A percentile compares a stretch with the other conserved stretches of the same genome.
Evolutionary conservation across 805 yeast species (phyloP).

Genomic region (Metschnikowia dekortorum): DNA sequence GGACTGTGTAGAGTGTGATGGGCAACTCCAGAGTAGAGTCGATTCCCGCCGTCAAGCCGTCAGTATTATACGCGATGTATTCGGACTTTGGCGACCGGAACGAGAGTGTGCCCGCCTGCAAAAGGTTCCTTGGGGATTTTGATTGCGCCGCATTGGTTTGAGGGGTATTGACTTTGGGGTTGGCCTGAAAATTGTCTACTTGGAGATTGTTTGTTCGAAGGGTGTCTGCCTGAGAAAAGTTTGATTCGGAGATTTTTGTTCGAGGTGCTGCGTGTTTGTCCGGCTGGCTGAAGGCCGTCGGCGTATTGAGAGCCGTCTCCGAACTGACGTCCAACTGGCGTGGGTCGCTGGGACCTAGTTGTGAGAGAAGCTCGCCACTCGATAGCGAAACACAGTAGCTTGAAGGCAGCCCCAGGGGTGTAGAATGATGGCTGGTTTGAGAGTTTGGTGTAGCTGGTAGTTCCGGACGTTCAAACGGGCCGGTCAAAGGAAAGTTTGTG

Average conservation of each 20-base stretch:
- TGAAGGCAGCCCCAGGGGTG: background rate
- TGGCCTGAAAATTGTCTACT: too few species aligned
- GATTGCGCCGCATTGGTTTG: too few species aligned
- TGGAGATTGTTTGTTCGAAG: background rate
- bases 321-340: background rate
- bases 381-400: conserved; percentile 13
- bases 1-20: conserved; percentile 27
- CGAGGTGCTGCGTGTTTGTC: too few species aligned
- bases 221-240: too few species aligned
- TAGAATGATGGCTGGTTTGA: background rate
- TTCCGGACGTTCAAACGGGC: background rate
- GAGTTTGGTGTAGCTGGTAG: background rate
- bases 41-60: conserved; percentile 25
- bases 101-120: too few species aligned
- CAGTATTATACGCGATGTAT: background rate
- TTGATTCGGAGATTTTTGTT: too few species aligned
- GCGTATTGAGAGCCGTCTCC: too few species aligned
- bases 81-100: background rate
- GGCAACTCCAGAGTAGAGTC: conserved; percentile 26
- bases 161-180: too few species aligned
- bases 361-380: conserved; percentile 18
- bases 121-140: too few species aligned
- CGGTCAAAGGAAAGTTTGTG: background rate
- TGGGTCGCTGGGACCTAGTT: background rate
- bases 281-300: too few species aligned